Conservation (phyloP, 1,284 basidiomycete genomes). For the Anthracocystis setariae region DNA sequence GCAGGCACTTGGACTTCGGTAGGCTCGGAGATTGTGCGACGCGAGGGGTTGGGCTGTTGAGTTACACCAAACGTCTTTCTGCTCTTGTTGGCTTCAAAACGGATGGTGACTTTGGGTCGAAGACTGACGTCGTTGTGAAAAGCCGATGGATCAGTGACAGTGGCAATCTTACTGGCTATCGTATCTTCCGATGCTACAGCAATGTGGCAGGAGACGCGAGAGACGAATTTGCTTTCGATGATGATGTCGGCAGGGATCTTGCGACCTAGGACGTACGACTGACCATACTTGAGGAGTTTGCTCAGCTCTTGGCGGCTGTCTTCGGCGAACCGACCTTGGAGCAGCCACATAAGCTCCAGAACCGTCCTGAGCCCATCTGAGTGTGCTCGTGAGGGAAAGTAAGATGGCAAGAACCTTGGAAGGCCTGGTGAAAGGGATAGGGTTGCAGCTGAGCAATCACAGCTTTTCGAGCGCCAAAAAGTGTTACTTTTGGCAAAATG, state of each 20-base stretch:
- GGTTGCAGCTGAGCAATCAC: background rate
- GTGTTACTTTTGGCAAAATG: slow-evolving; percentile 9
- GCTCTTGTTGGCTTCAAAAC: slow-evolving; percentile 52
- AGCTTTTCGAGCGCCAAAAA: background rate
- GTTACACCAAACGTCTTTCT: slow-evolving; percentile 33
- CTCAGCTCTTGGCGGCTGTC: slow-evolving; percentile 35
- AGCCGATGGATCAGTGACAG: slow-evolving; percentile 14
- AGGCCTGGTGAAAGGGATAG: too few species aligned
- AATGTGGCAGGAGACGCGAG: slow-evolving; percentile 41
- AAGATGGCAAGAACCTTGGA: background rate
- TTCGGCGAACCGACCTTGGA: slow-evolving; percentile 50
- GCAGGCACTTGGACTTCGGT: slow-evolving; percentile 31
- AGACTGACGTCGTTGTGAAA: slow-evolving; percentile 23
- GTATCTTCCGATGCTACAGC: slow-evolving; percentile 26
- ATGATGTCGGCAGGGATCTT: slow-evolving; percentile 58
- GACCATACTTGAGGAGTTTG: slow-evolving; percentile 54
- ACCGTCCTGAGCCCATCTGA: background rate
- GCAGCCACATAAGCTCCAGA: slow-evolving; percentile 45
- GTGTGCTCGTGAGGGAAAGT: background rate
- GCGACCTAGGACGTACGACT: slow-evolving; percentile 53
- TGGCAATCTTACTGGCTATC: slow-evolving; percentile 6
- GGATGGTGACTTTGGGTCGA: slow-evolving; percentile 44
- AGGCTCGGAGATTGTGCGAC: slow-evolving; percentile 6
- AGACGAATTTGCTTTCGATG: slow-evolving; percentile 56
- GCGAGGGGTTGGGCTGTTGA: slow-evolving; percentile 7